Evolutionary conservation across 805 yeast species (phyloP).

Genomic region (Wickerhamiella dianesei): DNA sequence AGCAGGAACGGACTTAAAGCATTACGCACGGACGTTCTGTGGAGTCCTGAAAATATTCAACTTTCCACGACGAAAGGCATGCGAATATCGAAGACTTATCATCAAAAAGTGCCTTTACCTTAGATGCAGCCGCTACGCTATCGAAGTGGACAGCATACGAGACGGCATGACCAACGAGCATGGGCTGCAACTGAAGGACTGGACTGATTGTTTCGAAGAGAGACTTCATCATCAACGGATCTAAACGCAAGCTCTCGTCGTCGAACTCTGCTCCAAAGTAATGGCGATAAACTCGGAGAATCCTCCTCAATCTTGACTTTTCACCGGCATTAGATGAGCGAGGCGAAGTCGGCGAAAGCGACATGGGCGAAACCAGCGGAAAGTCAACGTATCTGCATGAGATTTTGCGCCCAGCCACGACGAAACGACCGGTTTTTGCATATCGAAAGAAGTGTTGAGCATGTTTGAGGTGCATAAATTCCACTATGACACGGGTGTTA

Average conservation of each 20-base stretch:
- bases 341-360: conserved; percentile 2
- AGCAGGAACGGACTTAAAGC: neutral
- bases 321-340: neutral
- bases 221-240: conserved; percentile 5
- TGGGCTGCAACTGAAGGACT: conserved; percentile 17
- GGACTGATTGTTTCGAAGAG: conserved; percentile 9
- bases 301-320: conserved; percentile 5
- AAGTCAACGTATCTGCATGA: neutral
- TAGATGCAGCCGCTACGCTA: conserved; percentile 8
- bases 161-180: conserved; percentile 9
- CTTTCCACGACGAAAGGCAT: conserved; percentile 3
- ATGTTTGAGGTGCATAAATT: neutral
- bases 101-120: conserved; percentile 14
- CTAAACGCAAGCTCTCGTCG: neutral
- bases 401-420: conserved; percentile 3
- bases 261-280: neutral
- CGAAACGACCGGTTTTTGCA: conserved; percentile 6
- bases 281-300: conserved; percentile 5
- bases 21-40: conserved; percentile 9
- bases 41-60: conserved; percentile 5
- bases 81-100: neutral
- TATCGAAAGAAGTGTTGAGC: conserved; percentile 2
- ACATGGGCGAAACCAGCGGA: neutral
- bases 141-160: conserved; percentile 16
- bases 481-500: neutral